A percentile compares a stretch with the other conserved stretches of the same genome.
These are phyloP conservation scores for Coleophoma eucalyptorum DNA, from an alignment of 2,329 filamentous ascomycete genomes.

Conservation along the genomic window DNA sequence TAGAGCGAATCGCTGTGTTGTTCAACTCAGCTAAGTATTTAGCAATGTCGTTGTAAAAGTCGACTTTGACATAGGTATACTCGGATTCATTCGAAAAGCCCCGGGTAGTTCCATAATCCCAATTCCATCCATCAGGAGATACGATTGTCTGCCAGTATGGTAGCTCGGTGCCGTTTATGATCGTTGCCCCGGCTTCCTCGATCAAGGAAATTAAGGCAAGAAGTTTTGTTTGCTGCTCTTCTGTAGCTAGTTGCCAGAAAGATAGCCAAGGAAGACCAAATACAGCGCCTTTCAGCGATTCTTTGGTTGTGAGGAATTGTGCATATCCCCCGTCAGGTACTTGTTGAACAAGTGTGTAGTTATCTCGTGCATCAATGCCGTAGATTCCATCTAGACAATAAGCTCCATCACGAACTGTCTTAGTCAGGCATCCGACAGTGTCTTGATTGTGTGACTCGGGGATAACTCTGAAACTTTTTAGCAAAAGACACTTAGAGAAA, in stretches of 20 bases:
- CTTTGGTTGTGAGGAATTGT: slow-evolving; percentile 46
- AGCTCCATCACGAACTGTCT: slow-evolving; percentile 65
- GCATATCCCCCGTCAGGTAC: slow-evolving; percentile 53
- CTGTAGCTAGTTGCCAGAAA: slow-evolving; percentile 62
- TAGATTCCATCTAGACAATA: slow-evolving; percentile 66
- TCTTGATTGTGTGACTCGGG: slow-evolving; percentile 68
- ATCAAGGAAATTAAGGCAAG: slow-evolving; percentile 49
- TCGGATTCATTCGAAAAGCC: slow-evolving; percentile 70
- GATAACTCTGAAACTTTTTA: slow-evolving; percentile 52
- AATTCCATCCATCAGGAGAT: slow-evolving; percentile 67
- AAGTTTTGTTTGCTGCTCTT: slow-evolving; percentile 51
- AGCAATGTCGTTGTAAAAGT: slow-evolving; percentile 56
- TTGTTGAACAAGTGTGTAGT: slow-evolving; percentile 58
- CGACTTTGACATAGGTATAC: slow-evolving; percentile 68
- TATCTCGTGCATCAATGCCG: slow-evolving; percentile 59
- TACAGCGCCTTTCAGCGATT: slow-evolving; percentile 52
- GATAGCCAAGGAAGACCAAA: slow-evolving; percentile 71
- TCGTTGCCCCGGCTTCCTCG: slow-evolving; percentile 55
- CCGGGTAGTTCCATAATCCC: slow-evolving; percentile 61
- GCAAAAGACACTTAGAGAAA: slow-evolving; percentile 34
- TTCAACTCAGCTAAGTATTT: slow-evolving; percentile 46
- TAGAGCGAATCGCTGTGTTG: not conserved
- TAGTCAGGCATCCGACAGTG: slow-evolving; percentile 63
- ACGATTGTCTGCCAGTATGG: slow-evolving; percentile 59
- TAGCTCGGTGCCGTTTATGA: slow-evolving; percentile 69